These are phyloP conservation scores for Ajuga chamaepitys DNA, from an alignment of 257 asterid genomes.

Conservation along the genomic window DNA sequence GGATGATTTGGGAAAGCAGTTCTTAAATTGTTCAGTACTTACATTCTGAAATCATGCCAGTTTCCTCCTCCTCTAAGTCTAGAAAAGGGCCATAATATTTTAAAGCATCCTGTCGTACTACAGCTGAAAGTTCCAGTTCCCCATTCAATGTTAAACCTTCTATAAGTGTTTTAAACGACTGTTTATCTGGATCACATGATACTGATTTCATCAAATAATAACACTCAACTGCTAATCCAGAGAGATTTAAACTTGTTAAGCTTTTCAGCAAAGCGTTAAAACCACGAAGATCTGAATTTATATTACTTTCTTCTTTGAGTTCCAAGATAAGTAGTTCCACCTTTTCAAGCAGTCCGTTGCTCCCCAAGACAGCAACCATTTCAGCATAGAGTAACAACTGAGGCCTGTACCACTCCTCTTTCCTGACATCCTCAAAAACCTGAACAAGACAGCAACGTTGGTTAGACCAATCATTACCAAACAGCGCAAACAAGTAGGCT, in stretches of 20 bases:
- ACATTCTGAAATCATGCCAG: constrained; percentile 7
- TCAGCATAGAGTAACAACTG: constrained; percentile 48
- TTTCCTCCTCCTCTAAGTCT: constrained; percentile 37
- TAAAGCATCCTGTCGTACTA: constrained; percentile 38
- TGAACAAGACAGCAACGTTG: constrained; percentile 10
- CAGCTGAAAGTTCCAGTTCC: constrained; percentile 31
- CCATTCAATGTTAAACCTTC: constrained; percentile 39
- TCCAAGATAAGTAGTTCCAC: constrained; percentile 30
- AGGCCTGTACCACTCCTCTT: constrained; percentile 63
- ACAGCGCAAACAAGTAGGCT: not conserved
- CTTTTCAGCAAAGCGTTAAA: constrained; percentile 52
- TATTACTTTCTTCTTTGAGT: constrained; percentile 37
- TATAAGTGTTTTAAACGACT: constrained; percentile 36
- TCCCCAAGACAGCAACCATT: constrained; percentile 55
- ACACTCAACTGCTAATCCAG: constrained; percentile 46
- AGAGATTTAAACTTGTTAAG: constrained; percentile 40
- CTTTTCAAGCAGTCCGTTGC: constrained; percentile 45
- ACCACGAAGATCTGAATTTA: constrained; percentile 42
- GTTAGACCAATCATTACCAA: not conserved
- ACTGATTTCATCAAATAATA: constrained; percentile 55
- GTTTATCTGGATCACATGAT: constrained; percentile 49
- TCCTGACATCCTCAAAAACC: constrained; percentile 60
- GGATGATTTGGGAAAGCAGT: not conserved
- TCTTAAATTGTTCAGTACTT: constrained; percentile 6
- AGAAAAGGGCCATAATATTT: constrained; percentile 34